Evolutionary conservation across 768 basidiomycete species (phyloP), one percentile per base, ranked within the genome.

Genomic region (Collybiopsis confluens): DNA sequence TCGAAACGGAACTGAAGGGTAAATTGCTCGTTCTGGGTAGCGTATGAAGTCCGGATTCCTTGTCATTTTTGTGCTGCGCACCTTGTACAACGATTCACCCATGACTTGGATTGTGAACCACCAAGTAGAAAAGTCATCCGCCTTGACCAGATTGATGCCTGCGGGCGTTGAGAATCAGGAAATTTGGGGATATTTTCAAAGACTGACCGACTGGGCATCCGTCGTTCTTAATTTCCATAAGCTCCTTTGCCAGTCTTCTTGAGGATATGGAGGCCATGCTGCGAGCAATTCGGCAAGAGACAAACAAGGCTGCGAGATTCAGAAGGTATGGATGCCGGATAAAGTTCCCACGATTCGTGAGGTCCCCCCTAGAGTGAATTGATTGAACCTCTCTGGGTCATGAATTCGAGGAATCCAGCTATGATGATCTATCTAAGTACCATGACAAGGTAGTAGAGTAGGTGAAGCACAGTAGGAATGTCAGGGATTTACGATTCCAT

Each of bases 1-100:
- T 91, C 88, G 65, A 95, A 95, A 61, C 86, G 79, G 67, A 95
- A 93, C 69, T 85, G 85, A 36, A 92, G 74, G 52, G 80, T 85
- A 67, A 90, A 86, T 49, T 76, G 77, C 70, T 93, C 90, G 46
- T 77, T 85, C 90, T 92, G 59, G n/a, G n/a, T n/a, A n/a, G n/a
- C n/a, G n/a, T n/a, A n/a, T n/a, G n/a, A n/a, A n/a, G n/a, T n/a
- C n/a, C n/a, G n/a, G n/a, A n/a, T n/a, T n/a, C n/a, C n/a, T n/a
- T n/a, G n/a, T n/a, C n/a, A n/a, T n/a, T n/a, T n/a, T n/a, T n/a
- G n/a, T n/a, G n/a, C n/a, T n/a, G n/a, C n/a, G n/a, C 61, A 86
- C 92, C 73, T 82, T 65, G 71, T 90, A 95, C 57, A 87, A 65
- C 40, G 85, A 88, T 52, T 94, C 88, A 21, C 92, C 92, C 74